phyloP scores from a whole-genome alignment of 192 early-diverging fungal species.

The Lobulomyces angularis region DNA sequence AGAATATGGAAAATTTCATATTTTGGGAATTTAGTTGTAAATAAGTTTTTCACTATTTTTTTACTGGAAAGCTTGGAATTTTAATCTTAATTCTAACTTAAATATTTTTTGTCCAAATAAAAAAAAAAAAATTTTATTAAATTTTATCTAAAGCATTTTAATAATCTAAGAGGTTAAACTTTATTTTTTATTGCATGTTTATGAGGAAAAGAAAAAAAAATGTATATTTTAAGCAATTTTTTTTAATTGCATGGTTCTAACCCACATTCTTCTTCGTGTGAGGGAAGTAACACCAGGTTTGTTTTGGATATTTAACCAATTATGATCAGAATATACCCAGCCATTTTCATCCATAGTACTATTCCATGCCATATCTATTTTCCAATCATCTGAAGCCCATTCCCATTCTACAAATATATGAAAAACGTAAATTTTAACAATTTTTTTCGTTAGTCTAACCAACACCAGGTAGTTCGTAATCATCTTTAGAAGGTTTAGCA shows the following conservation, averaged over 20 bases:
- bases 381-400: conserved; percentile 49
- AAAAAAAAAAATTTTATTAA: neutral
- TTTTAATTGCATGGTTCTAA: conserved; percentile 26
- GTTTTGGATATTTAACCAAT: conserved; percentile 39
- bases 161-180: neutral
- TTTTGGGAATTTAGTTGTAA: too few species aligned
- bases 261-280: conserved; percentile 56
- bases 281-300: conserved; percentile 32
- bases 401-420: conserved; percentile 23
- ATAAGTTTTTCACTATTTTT: too few species aligned
- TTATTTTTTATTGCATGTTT: neutral
- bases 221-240: neutral
- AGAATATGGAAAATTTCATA: too few species aligned
- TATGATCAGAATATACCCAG: conserved; percentile 60
- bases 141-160: neutral
- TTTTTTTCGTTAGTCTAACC: conserved; percentile 4
- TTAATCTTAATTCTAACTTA: neutral
- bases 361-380: conserved; percentile 34
- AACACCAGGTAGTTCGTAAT: conserved; percentile 39
- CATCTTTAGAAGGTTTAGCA: conserved; percentile 31
- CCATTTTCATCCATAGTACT: conserved; percentile 33
- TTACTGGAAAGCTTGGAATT: neutral
- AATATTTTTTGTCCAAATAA: neutral
- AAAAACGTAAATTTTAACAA: too few species aligned
- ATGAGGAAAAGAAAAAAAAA: conserved; percentile 3